Base-by-base conservation (phyloP, 2,329 filamentous ascomycete genomes). In the Epichloe scottii region DNA sequence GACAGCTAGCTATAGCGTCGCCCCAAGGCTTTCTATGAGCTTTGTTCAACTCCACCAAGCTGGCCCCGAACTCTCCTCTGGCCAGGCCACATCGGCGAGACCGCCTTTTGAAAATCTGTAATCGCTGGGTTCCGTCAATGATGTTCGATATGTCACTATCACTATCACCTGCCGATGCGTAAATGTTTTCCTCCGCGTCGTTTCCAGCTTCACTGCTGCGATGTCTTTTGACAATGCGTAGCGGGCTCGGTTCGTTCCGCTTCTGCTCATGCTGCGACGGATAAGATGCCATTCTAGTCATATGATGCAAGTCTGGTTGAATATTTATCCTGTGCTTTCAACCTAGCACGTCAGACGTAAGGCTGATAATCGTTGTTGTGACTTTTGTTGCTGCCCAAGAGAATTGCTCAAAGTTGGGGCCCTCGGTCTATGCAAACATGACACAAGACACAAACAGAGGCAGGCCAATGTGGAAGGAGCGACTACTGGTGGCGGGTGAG, bases 191-290 rank as follows among this genome's bases (percentile, higher is more conserved):
- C 15, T 33, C 40, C n/a, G 7, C 6, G 1, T 37, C 35, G 30
- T 17, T 26, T 8, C 38, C 15, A 17, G n/a, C 14, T 14, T 35
- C 35, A 17, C 12, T 50, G 33, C 49, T 39, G 26, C 52, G 50
- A 8, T 46, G 43, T 35, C 65, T 64, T 59, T 77, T 80, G 58
- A 71, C 60, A 58, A 80, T 75, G 40, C 73, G 71, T 35, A 79
- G 60, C 11, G 78, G 77, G 34, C 67, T 67, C 17, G 75, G 71
- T 51, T 60, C 59, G 57, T 63, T 64, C 21, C 26, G 46, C 34
- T 48, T 21, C 26, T 23, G 33, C 30, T 34, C 21, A 30, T 38
- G 17, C 23, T 33, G 46, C 23, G 39, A 23, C 17, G 45, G 49
- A 47, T 55, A 12, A 61, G 64, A 56, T 62, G 63, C 64, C 72